phyloP scores from a whole-genome alignment of 2,329 filamentous ascomycete genomes.

The Cladophialophora exuberans region DNA sequence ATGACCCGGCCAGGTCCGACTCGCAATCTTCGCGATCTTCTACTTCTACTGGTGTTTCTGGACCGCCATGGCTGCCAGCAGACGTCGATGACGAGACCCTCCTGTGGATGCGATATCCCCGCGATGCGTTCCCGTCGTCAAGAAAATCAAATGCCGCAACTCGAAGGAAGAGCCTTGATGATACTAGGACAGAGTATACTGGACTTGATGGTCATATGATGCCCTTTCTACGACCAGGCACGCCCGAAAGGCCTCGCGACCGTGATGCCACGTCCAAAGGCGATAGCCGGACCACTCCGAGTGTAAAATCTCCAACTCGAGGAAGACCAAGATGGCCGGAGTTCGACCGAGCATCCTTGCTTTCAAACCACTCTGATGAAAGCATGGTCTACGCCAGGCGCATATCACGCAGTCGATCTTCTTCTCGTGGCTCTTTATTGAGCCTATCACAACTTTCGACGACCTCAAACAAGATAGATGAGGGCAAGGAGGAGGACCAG shows the following conservation, averaged over 20 bases:
- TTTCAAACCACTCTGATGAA: neutral
- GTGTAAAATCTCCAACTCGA: neutral
- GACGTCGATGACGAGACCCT: neutral
- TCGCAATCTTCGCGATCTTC: neutral
- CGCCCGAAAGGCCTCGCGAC: neutral
- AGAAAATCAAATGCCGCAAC: neutral
- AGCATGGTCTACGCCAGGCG: neutral
- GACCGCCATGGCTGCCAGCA: neutral
- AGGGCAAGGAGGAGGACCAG: neutral
- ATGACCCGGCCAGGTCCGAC: neutral
- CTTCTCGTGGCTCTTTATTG: neutral
- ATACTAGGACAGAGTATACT: neutral
- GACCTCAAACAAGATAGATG: neutral
- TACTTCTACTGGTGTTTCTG: neutral
- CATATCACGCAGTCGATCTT: neutral
- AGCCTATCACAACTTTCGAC: neutral
- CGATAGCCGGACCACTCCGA: neutral
- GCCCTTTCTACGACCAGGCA: neutral
- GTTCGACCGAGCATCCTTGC: neutral
- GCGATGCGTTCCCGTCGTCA: neutral
- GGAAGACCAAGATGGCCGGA: neutral
- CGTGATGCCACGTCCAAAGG: neutral
- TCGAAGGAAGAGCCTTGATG: neutral
- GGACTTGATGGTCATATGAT: neutral
- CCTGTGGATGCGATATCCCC: neutral